Evolutionary conservation across 1,284 basidiomycete species (phyloP).

Genomic region (Leccinum pallidistipes): DNA sequence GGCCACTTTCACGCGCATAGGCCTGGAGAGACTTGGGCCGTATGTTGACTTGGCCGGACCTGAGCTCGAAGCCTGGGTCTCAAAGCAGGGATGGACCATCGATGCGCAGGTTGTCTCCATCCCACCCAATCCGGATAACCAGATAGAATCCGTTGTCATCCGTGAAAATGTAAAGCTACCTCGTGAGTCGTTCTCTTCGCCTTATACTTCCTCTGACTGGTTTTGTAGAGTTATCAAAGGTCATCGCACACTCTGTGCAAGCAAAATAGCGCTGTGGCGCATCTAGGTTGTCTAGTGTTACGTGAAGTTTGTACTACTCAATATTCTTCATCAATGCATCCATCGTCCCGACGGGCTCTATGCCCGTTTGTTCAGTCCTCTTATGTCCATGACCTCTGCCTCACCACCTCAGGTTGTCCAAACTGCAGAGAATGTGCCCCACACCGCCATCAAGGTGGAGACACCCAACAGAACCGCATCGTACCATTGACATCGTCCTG

Average conservation of each 20-base stretch:
- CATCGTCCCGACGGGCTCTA: background rate
- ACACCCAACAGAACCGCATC: constrained; percentile 60
- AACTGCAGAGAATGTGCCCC: constrained; percentile 79
- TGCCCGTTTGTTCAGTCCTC: background rate
- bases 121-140: constrained; percentile 91
- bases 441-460: constrained; percentile 66
- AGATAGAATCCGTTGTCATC: constrained; percentile 91
- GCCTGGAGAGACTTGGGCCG: constrained; percentile 61
- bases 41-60: constrained; percentile 73
- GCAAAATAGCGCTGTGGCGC: constrained; percentile 30
- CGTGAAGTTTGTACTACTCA: background rate
- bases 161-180: constrained; percentile 88
- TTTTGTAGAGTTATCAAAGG: constrained; percentile 74
- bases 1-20: constrained; percentile 78
- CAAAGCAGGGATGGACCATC: constrained; percentile 74
- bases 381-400: background rate
- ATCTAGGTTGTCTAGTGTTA: background rate
- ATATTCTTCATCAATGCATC: background rate
- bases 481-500: constrained; percentile 45
- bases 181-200: constrained; percentile 56
- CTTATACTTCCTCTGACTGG: constrained; percentile 3
- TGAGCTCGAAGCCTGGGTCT: constrained; percentile 66
- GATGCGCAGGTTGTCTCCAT: constrained; percentile 69
- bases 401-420: constrained; percentile 30
- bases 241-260: constrained; percentile 71